A percentile compares a stretch with the other conserved stretches of the same genome.
These are phyloP conservation scores for Silene latifolia DNA, from an alignment of 148 eudicot species.

Conservation along the genomic window DNA sequence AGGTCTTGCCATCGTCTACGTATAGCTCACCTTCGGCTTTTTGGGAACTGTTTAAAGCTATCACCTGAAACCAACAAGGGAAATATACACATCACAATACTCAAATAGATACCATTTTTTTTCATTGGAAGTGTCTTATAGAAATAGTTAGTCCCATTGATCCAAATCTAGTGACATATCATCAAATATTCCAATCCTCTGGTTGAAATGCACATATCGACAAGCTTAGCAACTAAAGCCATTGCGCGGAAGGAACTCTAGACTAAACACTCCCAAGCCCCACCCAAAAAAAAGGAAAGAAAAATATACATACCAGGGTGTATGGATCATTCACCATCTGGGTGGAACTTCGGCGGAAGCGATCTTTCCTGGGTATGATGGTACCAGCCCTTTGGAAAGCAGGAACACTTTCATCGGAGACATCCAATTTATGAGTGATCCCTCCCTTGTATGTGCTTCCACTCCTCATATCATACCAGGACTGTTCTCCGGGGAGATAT, in stretches of 20 bases:
- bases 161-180: too few relatives aligned
- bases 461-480: constrained; percentile 82
- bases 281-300: not conserved
- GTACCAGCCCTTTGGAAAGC: constrained; percentile 92
- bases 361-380: constrained; percentile 91
- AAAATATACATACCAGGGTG: constrained; percentile 62
- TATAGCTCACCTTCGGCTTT: constrained; percentile 95
- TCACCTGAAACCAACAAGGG: constrained; percentile 50
- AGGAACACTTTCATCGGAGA: constrained; percentile 72
- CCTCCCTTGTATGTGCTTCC: constrained; percentile 79
- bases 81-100: constrained; percentile 1
- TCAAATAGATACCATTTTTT: not conserved
- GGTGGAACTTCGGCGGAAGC: constrained; percentile 84
- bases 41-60: constrained; percentile 74
- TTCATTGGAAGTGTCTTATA: not conserved
- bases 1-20: constrained; percentile 89
- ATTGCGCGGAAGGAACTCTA: not conserved
- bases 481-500: constrained; percentile 72
- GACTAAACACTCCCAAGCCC: constrained; percentile 4
- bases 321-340: constrained; percentile 97
- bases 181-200: not conserved
- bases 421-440: constrained; percentile 60
- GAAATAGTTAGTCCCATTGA: not conserved
- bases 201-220: not conserved
- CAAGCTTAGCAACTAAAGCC: not conserved